Percentiles rank a stretch among this genome's conserved stretches.
These are phyloP conservation scores for Murraya paniculata DNA, from an alignment of 345 rosid species.

Conservation along the genomic window DNA sequence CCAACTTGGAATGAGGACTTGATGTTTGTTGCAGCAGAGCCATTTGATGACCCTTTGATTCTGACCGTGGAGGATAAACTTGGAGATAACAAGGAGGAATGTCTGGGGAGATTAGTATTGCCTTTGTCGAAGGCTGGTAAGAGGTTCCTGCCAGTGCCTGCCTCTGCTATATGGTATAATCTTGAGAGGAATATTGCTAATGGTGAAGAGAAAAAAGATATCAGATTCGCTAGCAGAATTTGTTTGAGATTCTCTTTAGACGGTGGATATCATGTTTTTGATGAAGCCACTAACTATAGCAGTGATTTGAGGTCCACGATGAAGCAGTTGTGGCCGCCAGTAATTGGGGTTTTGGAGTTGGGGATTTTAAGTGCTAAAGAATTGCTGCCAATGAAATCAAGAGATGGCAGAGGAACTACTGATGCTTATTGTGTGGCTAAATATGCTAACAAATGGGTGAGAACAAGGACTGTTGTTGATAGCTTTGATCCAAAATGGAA, in stretches of 20 bases:
- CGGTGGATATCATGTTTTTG: conserved; percentile 48
- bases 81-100: conserved; percentile 30
- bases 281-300: conserved; percentile 33
- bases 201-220: conserved; percentile 19
- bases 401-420: conserved; percentile 33
- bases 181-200: conserved; percentile 24
- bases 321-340: conserved; percentile 25
- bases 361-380: conserved; percentile 43
- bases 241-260: conserved; percentile 35
- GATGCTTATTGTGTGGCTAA: conserved; percentile 57
- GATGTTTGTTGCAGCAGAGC: conserved; percentile 51
- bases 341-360: conserved; percentile 38
- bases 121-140: conserved; percentile 28
- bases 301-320: conserved; percentile 40
- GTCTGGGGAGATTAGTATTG: conserved; percentile 29
- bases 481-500: conserved; percentile 42
- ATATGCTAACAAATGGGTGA: conserved; percentile 42
- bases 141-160: conserved; percentile 23
- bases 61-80: conserved; percentile 35
- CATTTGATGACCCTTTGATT: conserved; percentile 37
- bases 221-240: conserved; percentile 32
- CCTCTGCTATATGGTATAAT: conserved; percentile 25
- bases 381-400: conserved; percentile 44
- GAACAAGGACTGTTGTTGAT: conserved; percentile 36
- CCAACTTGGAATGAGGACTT: conserved; percentile 55